phyloP scores from a whole-genome alignment of 169 alveolate species.

The Plasmodium vivax region DNA sequence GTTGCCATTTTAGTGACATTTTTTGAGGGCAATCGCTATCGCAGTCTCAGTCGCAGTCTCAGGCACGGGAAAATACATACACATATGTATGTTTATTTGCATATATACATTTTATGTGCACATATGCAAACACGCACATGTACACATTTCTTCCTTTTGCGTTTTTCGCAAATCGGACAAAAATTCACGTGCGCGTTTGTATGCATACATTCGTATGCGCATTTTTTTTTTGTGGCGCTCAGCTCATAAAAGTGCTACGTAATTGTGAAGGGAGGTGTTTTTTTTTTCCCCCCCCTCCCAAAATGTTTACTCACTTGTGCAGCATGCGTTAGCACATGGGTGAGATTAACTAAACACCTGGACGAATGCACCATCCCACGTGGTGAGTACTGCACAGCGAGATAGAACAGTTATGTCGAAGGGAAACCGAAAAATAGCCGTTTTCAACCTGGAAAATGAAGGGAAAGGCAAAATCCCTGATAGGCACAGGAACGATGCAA shows the following conservation, averaged over 20 bases:
- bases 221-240: background rate
- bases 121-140: background rate
- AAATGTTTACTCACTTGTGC: background rate
- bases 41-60: background rate
- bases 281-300: background rate
- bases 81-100: background rate
- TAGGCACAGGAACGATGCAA: background rate
- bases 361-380: background rate
- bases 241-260: background rate
- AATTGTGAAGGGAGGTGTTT: background rate
- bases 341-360: background rate
- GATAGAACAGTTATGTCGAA: background rate
- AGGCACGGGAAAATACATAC: background rate
- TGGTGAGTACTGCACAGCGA: background rate
- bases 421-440: background rate
- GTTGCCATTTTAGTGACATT: background rate
- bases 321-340: background rate
- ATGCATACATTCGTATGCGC: background rate
- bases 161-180: background rate
- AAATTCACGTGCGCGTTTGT: background rate
- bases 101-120: background rate
- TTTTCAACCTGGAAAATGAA: conserved; percentile 21
- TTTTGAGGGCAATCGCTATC: background rate
- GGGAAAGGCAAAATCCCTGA: background rate
- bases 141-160: background rate